These are phyloP conservation scores for Irpex lacteus DNA, from an alignment of 1,284 basidiomycete genomes.

Conservation along the genomic window DNA sequence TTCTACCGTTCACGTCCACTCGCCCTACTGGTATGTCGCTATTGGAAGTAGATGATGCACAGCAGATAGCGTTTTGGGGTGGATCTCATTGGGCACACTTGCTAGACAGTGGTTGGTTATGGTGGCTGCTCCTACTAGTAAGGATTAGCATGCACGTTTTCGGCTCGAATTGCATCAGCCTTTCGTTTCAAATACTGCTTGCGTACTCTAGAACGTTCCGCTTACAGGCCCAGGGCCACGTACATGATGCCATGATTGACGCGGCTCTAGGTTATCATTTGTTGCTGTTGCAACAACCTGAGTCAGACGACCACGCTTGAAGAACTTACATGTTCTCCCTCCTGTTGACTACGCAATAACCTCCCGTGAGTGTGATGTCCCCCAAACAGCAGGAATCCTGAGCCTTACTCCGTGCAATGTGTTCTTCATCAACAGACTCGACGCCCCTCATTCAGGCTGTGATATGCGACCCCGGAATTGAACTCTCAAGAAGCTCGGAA, in stretches of 20 bases:
- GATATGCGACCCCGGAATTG: background rate
- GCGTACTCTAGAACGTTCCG: background rate
- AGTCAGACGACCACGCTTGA: too few relatives aligned
- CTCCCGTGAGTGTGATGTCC: background rate
- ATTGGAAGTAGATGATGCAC: background rate
- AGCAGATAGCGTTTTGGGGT: background rate
- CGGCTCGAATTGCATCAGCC: background rate
- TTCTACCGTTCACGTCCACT: background rate
- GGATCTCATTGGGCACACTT: background rate
- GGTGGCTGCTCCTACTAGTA: background rate
- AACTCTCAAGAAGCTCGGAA: background rate
- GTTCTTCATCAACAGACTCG: background rate
- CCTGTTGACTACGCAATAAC: too few relatives aligned
- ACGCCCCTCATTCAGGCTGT: background rate
- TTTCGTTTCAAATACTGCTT: background rate
- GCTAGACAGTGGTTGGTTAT: background rate
- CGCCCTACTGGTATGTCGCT: background rate
- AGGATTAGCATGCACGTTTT: background rate
- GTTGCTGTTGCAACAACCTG: background rate
- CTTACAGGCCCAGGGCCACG: background rate
- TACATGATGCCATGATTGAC: background rate
- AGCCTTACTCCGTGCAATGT: background rate
- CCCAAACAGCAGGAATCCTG: background rate
- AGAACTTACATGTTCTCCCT: too few relatives aligned
- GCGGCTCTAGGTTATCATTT: background rate